phyloP scores from a whole-genome alignment of 345 rosid genomes.

The Populus ilicifolia region DNA sequence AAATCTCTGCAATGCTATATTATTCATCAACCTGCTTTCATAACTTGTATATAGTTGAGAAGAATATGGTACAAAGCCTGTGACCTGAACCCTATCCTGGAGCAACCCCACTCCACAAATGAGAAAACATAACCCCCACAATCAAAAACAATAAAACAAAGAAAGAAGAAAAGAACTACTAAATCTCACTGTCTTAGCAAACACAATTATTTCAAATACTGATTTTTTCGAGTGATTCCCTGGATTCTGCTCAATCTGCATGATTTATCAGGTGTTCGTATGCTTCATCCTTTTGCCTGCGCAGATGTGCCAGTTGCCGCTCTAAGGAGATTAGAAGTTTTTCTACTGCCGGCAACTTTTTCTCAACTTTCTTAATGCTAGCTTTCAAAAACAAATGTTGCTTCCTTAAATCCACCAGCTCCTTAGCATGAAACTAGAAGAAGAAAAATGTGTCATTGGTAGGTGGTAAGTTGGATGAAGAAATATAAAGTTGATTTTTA shows the following conservation, averaged over 20 bases:
- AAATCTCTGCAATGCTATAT: neutral
- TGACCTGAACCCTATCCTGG: neutral
- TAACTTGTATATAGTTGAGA: conserved; percentile 3
- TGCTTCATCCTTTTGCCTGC: too few species aligned
- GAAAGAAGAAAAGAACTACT: neutral
- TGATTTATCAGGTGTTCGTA: conserved; percentile 37
- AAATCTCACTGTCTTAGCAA: conserved; percentile 24
- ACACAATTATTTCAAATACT: conserved; percentile 46
- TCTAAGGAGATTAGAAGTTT: too few species aligned
- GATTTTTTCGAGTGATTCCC: conserved; percentile 31
- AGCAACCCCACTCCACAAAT: neutral
- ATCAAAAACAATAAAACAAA: too few species aligned
- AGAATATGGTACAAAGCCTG: conserved; percentile 5
- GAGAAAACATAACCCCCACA: neutral
- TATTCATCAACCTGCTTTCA: conserved; percentile 6
- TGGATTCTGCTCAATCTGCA: conserved; percentile 57
- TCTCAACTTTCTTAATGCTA: too few species aligned
- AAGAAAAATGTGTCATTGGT: too few species aligned
- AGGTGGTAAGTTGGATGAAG: too few species aligned
- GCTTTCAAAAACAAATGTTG: too few species aligned
- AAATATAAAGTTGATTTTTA: too few species aligned
- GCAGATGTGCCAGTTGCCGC: too few species aligned
- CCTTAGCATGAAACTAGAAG: too few species aligned
- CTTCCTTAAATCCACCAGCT: too few species aligned
- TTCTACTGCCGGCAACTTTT: too few species aligned